Evolutionary conservation across 1,284 basidiomycete species (phyloP).

Genomic region (Anthracocystis setariae): DNA sequence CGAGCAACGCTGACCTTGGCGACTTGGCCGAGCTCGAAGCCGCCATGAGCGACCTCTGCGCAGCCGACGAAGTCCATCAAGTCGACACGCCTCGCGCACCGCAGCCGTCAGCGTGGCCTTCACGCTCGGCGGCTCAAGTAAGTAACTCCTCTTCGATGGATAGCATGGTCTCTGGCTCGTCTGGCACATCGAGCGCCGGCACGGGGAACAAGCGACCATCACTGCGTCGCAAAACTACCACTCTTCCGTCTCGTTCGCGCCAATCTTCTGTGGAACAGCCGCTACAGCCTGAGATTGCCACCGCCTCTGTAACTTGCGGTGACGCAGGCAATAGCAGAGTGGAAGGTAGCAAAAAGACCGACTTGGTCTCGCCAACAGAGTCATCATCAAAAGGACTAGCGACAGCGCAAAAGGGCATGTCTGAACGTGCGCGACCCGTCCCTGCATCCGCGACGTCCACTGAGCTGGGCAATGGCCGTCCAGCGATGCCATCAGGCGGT

Average conservation of each 20-base stretch:
- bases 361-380: not conserved
- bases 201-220: conserved; percentile 16
- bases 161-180: conserved; percentile 15
- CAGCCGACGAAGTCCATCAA: conserved; percentile 24
- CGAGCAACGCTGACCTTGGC: conserved; percentile 42
- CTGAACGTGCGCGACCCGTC: conserved; percentile 1
- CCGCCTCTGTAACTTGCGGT: not conserved
- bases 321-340: not conserved
- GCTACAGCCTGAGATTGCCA: conserved; percentile 5
- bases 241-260: conserved; percentile 36
- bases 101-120: conserved; percentile 25
- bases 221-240: conserved; percentile 28
- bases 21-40: conserved; percentile 45
- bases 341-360: not conserved
- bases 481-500: conserved; percentile 5
- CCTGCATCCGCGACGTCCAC: conserved; percentile 9
- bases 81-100: conserved; percentile 23
- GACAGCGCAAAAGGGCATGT: not conserved
- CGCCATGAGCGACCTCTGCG: conserved; percentile 35
- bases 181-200: not conserved
- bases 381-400: not conserved
- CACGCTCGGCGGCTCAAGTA: conserved; percentile 15
- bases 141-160: conserved; percentile 27
- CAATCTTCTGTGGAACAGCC: conserved; percentile 37
- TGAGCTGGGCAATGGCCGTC: conserved; percentile 20